Evolutionary conservation across 1,284 basidiomycete species (phyloP).

Genomic region (Bjerkandera adusta): DNA sequence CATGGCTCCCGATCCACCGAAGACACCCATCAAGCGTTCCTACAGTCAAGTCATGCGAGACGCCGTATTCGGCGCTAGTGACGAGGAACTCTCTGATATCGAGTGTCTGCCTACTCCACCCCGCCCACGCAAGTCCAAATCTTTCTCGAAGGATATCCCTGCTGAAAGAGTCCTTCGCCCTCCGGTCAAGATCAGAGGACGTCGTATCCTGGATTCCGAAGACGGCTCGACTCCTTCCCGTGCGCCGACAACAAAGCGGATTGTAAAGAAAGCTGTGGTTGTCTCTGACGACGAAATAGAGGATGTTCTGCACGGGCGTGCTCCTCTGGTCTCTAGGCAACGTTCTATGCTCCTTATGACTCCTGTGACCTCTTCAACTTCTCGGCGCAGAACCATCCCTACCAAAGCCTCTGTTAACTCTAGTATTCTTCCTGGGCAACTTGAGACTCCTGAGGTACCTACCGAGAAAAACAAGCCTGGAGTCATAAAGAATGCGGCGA

Average conservation of each 20-base stretch:
- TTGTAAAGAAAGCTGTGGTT: conserved; percentile 1
- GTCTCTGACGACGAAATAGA: conserved; percentile 17
- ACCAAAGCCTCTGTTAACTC: no score
- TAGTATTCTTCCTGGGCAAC: no score
- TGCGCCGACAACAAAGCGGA: neutral
- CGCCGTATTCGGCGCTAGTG: conserved; percentile 27
- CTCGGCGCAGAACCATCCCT: no score
- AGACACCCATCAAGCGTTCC: conserved; percentile 14
- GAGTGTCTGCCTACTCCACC: conserved; percentile 13
- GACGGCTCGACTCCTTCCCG: conserved; percentile 12
- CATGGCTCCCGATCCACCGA: neutral
- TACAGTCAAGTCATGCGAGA: conserved; percentile 23
- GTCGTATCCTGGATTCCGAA: conserved; percentile 6
- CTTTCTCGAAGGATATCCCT: neutral
- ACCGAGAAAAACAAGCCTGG: no score
- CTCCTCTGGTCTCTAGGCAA: conserved; percentile 13
- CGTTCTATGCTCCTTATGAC: conserved; percentile 14
- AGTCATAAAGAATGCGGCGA: no score
- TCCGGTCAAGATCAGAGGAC: neutral
- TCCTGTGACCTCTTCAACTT: neutral
- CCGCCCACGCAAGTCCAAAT: no score
- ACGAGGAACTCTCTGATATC: conserved; percentile 32
- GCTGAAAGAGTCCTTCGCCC: neutral
- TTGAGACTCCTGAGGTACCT: no score
- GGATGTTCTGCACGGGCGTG: conserved; percentile 8